Evolutionary conservation across 805 yeast species (phyloP), one percentile per base, ranked within the genome.

Genomic region (Pichia scutulata): DNA sequence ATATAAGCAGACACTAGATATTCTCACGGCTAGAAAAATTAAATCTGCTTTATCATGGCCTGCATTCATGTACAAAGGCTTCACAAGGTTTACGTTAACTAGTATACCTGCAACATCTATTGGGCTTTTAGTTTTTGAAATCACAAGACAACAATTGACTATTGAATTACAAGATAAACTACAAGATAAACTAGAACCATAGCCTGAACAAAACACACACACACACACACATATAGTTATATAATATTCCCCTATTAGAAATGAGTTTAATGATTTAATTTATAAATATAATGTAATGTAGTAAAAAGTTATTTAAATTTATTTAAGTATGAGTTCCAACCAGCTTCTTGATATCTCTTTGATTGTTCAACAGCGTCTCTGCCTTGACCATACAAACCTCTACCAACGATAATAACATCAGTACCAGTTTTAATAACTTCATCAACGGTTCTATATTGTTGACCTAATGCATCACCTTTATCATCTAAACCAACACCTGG

Each of bases 401-500:
- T 81, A 12, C 99, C 99, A n/a, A 93, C 99, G 65, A 93, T 93
- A 52, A 93, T 90, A 47, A 93, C 78, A 66, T 93, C 99, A 2
- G 95, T 77, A n/a, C 98, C 98, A 1, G 85, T 80, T 14, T 78
- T 63, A 13, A 92, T 74, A 23, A 89, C 99, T 53, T 86, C 88
- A 55, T 80, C 80, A 4, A 92, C 98, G 6, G 97, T 82, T 67
- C 99, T 78, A 69, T 93, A 93, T 69, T 93, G 98, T 68, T 93
- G 99, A 23, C 99, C 99, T 54, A 93, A 75, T 1, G 84, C 80
- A 65, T 93, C 99, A 16, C 98, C 97, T 66, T 85, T 93, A 64
- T 92, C 98, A 64, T 92, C 99, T 47, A 93, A 76, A 3, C 98
- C 98, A 39, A 93, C 99, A 54, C 99, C 99, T 0, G 99, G 99